phyloP scores from a whole-genome alignment of 1,139 yeast species.

The Lodderomyces jiufengensis region DNA sequence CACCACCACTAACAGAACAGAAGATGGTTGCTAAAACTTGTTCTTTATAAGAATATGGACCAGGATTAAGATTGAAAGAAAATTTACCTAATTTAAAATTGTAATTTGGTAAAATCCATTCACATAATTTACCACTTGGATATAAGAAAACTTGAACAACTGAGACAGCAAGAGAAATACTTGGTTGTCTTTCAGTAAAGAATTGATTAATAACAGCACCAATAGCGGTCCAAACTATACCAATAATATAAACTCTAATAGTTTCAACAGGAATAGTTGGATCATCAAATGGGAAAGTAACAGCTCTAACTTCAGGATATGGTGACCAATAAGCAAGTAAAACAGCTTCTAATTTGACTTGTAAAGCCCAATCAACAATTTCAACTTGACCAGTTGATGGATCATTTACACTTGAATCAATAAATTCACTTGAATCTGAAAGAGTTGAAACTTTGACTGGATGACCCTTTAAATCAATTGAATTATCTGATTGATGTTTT shows the following conservation, averaged over 20 bases:
- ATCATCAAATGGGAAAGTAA: constrained; percentile 53
- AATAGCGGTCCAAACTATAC: constrained; percentile 48
- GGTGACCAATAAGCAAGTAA: constrained; percentile 55
- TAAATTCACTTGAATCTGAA: constrained; percentile 50
- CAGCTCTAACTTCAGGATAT: constrained; percentile 63
- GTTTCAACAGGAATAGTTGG: constrained; percentile 51
- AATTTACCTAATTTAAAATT: constrained; percentile 12
- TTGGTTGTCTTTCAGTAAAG: constrained; percentile 55
- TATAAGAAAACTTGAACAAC: constrained; percentile 26
- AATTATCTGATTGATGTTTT: not conserved
- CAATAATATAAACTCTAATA: constrained; percentile 51
- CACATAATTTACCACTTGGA: constrained; percentile 21
- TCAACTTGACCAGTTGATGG: constrained; percentile 2
- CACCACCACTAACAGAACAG: constrained; percentile 28
- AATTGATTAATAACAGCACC: constrained; percentile 60
- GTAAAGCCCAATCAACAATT: constrained; percentile 26
- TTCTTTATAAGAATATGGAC: constrained; percentile 28
- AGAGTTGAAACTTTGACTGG: constrained; percentile 59
- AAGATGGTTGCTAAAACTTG: constrained; percentile 26
- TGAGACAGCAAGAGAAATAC: constrained; percentile 40
- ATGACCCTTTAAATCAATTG: constrained; percentile 6
- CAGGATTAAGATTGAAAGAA: constrained; percentile 23
- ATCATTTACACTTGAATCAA: not conserved
- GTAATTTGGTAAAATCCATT: constrained; percentile 20
- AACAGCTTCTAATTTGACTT: constrained; percentile 41